Evolutionary conservation across 2,329 filamentous ascomycete genomes (phyloP).

Genomic region (Fusarium proliferatum): DNA sequence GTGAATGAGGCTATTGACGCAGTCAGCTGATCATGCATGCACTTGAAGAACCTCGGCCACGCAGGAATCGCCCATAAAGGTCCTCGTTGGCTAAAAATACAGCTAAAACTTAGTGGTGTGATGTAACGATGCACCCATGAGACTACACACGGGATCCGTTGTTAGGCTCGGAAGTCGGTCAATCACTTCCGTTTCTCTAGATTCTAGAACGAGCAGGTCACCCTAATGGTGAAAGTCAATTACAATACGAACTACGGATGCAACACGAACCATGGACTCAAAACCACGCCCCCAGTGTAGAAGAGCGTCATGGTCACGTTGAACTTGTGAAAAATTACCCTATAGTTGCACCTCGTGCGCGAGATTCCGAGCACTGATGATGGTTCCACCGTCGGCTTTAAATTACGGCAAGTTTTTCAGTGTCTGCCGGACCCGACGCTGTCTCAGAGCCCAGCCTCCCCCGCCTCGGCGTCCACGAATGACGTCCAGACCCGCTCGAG

Average conservation of each 20-base stretch:
- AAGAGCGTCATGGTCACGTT: background rate
- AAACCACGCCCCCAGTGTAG: background rate
- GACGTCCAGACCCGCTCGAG: slow-evolving; percentile 3
- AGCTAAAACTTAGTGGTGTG: background rate
- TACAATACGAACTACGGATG: background rate
- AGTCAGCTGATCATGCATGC: background rate
- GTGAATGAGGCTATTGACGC: background rate
- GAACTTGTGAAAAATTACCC: background rate
- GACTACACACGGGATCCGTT: rapidly evolving
- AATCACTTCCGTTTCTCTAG: background rate
- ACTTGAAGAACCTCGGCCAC: background rate
- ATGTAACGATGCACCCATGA: background rate
- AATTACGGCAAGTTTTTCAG: background rate
- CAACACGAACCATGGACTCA: background rate
- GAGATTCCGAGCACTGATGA: background rate
- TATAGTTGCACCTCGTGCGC: background rate
- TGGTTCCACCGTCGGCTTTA: slow-evolving; percentile 7
- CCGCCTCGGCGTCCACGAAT: slow-evolving; percentile 10
- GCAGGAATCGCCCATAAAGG: background rate
- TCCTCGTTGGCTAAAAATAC: background rate
- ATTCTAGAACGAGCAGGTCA: background rate
- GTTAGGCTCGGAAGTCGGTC: background rate
- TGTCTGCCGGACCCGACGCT: background rate
- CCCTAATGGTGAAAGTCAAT: background rate
- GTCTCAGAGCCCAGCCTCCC: background rate